Base-by-base conservation (phyloP, 176 grass and related monocot species). In the Poa annua region DNA sequence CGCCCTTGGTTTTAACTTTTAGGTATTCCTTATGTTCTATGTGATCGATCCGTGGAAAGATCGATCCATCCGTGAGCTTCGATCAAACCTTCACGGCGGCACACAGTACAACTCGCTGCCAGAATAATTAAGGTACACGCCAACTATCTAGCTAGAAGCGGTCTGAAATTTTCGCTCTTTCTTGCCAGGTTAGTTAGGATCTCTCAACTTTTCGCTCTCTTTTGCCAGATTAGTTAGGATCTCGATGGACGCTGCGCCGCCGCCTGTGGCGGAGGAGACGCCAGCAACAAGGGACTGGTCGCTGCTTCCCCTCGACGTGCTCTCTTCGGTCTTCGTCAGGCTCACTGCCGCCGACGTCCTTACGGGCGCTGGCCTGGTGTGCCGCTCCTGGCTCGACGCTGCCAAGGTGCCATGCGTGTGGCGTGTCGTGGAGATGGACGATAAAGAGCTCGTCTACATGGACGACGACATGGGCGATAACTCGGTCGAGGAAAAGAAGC, bases 321-420 rank as follows among this genome's bases (percentile, higher is more conserved):
- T 71, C 38, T 12, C 20, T 3, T 13, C 12, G 11, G 41, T 70
- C 11, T 70, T 70, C 66, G 10, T 21, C 20, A 41, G 11, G 38
- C 0, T 70, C 66, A 36, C 20, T 11, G 10, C 20, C 4, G 20
- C 42, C 66, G 38, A 44, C 10, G 66, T 70, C 38, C 38, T 70
- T 11, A 24, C 2, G 11, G 66, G 66, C 38, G 38, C 38, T 4
- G 66, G 66, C 66, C 20, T 70, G 11, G 36, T 41, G 11, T 70
- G 66, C 66, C 38, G 66, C 66, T 70, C 66, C 20, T 70, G 38
- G 66, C 38, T 70, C 20, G 66, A 44, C 20, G 66, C 66, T n/a
- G 66, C 66, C 3, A 70, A 70, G 20, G n/a, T 44, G 20, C 66
- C 38, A 22, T 39, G 44, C 5, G 1, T 70, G 66, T 70, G 66